Evolutionary conservation across 1,139 yeast species (phyloP), one percentile per base, ranked within the genome.

Genomic region (Sugiyamaella japonica): DNA sequence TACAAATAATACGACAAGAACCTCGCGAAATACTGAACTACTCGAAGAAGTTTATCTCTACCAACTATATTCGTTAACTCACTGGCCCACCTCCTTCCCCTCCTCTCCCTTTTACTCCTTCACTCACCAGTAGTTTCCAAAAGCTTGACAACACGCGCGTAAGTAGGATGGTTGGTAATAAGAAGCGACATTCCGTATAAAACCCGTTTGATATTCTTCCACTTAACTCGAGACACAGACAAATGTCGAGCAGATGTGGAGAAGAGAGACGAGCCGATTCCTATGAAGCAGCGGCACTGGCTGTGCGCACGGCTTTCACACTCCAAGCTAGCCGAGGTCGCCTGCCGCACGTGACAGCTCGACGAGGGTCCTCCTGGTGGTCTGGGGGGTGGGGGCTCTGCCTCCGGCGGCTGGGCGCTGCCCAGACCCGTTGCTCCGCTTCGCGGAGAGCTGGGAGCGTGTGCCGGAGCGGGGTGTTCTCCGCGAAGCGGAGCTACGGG

Each of bases 1-100:
- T 77, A 77, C 46, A 83, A 79, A 68, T 84, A 82, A 71, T 74
- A 86, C 10, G 86, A 72, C 55, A 89, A 73, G 71, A 90, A 86
- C 59, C 96, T 77, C 15, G 89, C 80, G 65, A 88, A 77, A 73
- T 91, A 91, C 62, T 95, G 97, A 53, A 90, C 79, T 56, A 88
- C 74, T 65, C 98, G 83, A 66, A 87, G 78, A 28, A 85, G 70
- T 76, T 91, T 91, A 70, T 91, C 97, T 63, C 95, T 76, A 34
- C 87, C 87, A 50, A 70, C 76, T 57, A 60, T 29, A 13, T 29
- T 8, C 9, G 12, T 49, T 10, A 29, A 29, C n/a, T 29, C 34
- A 10, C 34, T 29, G n/a, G n/a, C n/a, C 9, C 37, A 15, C 10
- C 36, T n/a, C 16, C n/a, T n/a, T 36, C 13, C 7, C 8, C 17